Percentiles rank a stretch among this genome's conserved stretches.
phyloP scores from a whole-genome alignment of 2,329 filamentous ascomycete genomes.

The Aspergillus spinulosporus region DNA sequence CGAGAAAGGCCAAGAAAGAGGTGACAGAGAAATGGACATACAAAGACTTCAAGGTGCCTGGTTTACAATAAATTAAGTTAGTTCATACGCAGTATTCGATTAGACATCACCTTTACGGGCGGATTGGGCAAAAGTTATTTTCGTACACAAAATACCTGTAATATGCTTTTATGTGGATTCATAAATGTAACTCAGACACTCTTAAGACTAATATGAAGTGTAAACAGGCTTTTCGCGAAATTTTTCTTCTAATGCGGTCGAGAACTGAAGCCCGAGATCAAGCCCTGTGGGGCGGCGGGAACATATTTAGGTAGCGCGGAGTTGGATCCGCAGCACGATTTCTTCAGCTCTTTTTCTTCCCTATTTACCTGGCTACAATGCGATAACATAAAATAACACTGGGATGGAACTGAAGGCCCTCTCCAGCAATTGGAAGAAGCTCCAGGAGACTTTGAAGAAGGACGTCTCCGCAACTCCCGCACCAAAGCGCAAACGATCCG shows the following conservation, averaged over 20 bases:
- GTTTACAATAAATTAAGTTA: constrained; percentile 20
- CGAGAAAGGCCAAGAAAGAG: constrained; percentile 77
- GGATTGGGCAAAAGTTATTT: constrained; percentile 5
- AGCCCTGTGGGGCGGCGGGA: constrained; percentile 18
- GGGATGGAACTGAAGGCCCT: constrained; percentile 47
- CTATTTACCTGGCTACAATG: constrained; percentile 22
- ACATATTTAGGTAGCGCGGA: constrained; percentile 20
- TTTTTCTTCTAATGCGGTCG: background rate
- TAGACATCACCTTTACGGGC: constrained; percentile 18
- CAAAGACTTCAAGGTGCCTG: constrained; percentile 78
- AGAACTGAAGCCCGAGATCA: background rate
- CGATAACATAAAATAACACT: constrained; percentile 22
- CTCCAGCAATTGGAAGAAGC: constrained; percentile 54
- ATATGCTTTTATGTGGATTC: too few species aligned
- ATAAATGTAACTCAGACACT: too few species aligned
- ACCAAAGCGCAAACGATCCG: constrained; percentile 37
- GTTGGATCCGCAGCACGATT: constrained; percentile 21
- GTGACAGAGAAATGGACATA: constrained; percentile 95
- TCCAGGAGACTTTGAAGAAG: constrained; percentile 48
- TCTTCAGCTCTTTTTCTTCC: constrained; percentile 19
- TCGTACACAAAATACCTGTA: too few species aligned
- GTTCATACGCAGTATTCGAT: background rate
- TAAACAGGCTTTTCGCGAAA: background rate
- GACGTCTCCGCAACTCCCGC: constrained; percentile 23
- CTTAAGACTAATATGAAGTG: background rate